Evolutionary conservation across 2,329 filamentous ascomycete species (phyloP).

Genomic region (Clathrospora elynae): DNA sequence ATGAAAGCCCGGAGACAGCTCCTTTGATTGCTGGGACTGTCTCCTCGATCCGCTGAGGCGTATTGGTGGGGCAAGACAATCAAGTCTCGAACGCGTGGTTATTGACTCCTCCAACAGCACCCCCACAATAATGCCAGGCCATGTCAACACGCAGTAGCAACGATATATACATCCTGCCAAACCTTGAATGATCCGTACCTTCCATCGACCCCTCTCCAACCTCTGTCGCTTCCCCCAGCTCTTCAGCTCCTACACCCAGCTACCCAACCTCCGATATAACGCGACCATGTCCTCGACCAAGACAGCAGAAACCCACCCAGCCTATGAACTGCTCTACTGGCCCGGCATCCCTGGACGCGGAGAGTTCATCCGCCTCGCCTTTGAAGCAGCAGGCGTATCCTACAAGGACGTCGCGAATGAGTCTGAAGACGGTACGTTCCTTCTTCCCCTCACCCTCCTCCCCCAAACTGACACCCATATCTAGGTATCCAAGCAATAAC

Average conservation of each 20-base stretch:
- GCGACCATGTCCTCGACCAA: conserved; percentile 32
- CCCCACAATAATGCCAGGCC: conserved; percentile 26
- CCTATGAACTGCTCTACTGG: conserved; percentile 74
- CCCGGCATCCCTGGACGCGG: conserved; percentile 73
- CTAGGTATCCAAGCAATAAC: conserved; percentile 56
- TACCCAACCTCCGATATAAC: conserved; percentile 1
- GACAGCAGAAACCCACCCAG: conserved; percentile 42
- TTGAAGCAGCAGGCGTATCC: conserved; percentile 69
- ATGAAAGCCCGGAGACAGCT: no score
- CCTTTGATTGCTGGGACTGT: no score
- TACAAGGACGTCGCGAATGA: conserved; percentile 67
- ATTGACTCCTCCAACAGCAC: conserved; percentile 1
- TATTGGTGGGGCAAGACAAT: no score
- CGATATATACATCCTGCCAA: no score
- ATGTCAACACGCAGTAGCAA: no score
- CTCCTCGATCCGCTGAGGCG: no score
- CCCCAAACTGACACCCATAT: background rate
- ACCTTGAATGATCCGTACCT: conserved; percentile 9
- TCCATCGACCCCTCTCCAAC: background rate
- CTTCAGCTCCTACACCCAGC: background rate
- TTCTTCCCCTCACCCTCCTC: background rate
- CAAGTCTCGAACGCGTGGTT: background rate
- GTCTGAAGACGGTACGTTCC: conserved; percentile 50
- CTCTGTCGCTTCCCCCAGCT: conserved; percentile 2
- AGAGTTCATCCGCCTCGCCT: conserved; percentile 72